Percentiles rank a stretch among this genome's conserved stretches.
Conservation (phyloP, 2,329 filamentous ascomycete genomes). For the Paecilomyces niveus region DNA sequence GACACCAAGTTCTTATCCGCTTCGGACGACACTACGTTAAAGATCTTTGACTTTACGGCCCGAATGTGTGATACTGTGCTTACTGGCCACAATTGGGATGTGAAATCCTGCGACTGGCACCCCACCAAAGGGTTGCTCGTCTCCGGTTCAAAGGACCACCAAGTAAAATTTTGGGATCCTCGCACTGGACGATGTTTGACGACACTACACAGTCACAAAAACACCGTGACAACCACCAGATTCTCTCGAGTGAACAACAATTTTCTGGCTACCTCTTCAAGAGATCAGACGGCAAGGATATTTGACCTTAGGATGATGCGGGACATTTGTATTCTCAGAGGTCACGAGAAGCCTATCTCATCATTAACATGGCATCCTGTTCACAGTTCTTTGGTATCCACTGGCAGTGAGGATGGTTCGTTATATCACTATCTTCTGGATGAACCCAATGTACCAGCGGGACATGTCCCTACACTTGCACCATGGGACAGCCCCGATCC, state of each 20-base stretch:
- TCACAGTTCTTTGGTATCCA: constrained; percentile 81
- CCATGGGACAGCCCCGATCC: constrained; percentile 83
- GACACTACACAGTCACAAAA: constrained; percentile 93
- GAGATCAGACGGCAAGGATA: constrained; percentile 86
- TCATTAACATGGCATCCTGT: constrained; percentile 91
- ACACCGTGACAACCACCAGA: constrained; percentile 84
- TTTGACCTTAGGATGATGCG: constrained; percentile 98
- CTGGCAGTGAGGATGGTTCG: constrained; percentile 81
- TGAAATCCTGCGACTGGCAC: constrained; percentile 96
- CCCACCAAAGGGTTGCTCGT: constrained; percentile 88
- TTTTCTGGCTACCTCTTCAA: constrained; percentile 83
- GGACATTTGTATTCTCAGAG: constrained; percentile 85
- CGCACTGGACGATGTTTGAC: constrained; percentile 82
- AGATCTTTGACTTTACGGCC: constrained; percentile 92
- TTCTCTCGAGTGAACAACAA: constrained; percentile 82
- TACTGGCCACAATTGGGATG: constrained; percentile 95
- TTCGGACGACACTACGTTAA: constrained; percentile 85
- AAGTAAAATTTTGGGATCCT: constrained; percentile 98
- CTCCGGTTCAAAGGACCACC: constrained; percentile 93
- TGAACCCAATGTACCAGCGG: constrained; percentile 78
- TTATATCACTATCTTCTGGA: constrained; percentile 94
- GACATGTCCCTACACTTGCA: constrained; percentile 63
- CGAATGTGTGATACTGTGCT: constrained; percentile 76
- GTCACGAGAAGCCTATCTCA: constrained; percentile 93
- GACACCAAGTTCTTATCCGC: constrained; percentile 95